These are phyloP conservation scores for Pinus taeda DNA, from an alignment of 75 land plant species.

Conservation along the genomic window DNA sequence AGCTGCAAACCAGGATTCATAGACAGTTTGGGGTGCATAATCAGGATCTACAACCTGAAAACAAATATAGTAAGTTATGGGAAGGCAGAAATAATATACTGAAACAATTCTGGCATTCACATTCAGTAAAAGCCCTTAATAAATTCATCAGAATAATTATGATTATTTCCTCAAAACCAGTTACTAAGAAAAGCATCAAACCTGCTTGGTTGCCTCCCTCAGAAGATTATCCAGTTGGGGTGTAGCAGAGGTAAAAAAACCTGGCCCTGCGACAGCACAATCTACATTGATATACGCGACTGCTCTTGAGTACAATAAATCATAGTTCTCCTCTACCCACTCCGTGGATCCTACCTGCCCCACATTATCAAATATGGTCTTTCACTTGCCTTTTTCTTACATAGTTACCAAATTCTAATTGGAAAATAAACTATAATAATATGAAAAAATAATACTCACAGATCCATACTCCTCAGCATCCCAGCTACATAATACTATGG, in stretches of 20 bases:
- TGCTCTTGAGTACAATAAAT: constrained; percentile 41
- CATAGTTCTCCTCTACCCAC: constrained; percentile 55
- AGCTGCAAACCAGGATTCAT: constrained; percentile 61
- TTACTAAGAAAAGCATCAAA: background rate
- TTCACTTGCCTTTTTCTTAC: no score
- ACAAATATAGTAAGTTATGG: background rate
- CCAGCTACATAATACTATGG: constrained; percentile 58
- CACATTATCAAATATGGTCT: background rate
- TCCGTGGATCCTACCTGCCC: constrained; percentile 61
- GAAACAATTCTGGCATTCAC: background rate
- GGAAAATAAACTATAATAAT: no score
- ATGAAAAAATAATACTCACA: constrained; percentile 18
- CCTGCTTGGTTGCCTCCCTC: constrained; percentile 54
- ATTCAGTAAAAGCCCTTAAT: background rate
- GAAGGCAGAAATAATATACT: background rate
- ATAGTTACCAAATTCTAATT: no score
- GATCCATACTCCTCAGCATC: constrained; percentile 73
- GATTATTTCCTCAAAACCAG: background rate
- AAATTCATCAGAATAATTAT: background rate
- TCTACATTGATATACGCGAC: constrained; percentile 77
- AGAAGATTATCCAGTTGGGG: constrained; percentile 83
- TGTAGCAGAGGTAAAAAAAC: constrained; percentile 64
- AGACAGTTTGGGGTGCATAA: constrained; percentile 41
- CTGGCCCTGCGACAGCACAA: constrained; percentile 68
- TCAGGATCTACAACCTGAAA: constrained; percentile 63